Evolutionary conservation across 2,329 filamentous ascomycete species (phyloP), one percentile per base, ranked within the genome.

Genomic region (Aschersonia sp.): DNA sequence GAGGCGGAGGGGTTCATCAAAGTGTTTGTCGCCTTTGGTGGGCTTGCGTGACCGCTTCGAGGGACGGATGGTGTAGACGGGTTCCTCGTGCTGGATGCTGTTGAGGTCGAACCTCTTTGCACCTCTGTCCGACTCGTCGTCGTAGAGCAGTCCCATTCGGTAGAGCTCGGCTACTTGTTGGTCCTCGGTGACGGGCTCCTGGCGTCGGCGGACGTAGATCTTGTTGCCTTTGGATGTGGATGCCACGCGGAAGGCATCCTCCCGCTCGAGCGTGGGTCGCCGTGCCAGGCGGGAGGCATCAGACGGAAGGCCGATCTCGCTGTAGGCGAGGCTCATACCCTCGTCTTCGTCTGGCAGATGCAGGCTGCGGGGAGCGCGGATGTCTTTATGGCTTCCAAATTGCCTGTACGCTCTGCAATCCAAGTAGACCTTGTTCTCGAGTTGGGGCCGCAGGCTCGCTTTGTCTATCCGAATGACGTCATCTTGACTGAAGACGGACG

Each of bases 241-340:
- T 4, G 59, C 58, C 44, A 70, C 68, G 43, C 65, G 60, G 41
- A 74, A 74, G 5, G 71, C 71, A 43, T 71, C 68, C 53, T 73
- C 65, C 7, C 71, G 60, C 51, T 71, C 69, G 29, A 73, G 61
- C 1, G 63, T 64, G 2, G 70, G 70, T 6, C 58, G 59, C 6
- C 66, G 61, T n/a, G 51, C 51, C 30, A 64, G 59, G 10, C 59
- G 58, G 10, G 52, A 55, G 38, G 56, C 50, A 50, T 70, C 67
- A 32, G 62, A 59, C 2, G 67, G 66, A 3, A 68, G 58, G n/a
- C 57, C 55, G n/a, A 63, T 51, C 40, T 56, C 52, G 49, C 61
- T 64, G 20, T 55, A 56, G 1, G 66, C 66, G 20, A 69, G 58
- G 7, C 61, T 61, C 30, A 57, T 51, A 38, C 59, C 62, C 50